A percentile compares a stretch with the other conserved stretches of the same genome.
Conservation (phyloP, 129 eudicot species). For the Scalesia atractyloides region DNA sequence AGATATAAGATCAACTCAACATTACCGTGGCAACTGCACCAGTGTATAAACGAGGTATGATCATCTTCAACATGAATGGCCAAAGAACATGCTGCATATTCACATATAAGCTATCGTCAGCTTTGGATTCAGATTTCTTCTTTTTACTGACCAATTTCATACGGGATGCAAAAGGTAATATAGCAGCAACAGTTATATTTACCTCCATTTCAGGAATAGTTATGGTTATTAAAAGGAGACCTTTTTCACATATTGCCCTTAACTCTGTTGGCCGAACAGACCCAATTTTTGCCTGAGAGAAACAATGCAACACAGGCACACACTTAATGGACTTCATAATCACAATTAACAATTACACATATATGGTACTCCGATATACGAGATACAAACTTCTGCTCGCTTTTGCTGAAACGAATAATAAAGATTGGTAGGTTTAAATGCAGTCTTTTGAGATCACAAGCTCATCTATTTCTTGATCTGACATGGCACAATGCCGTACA, state of each 20-base stretch:
- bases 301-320: slow-evolving; percentile 1
- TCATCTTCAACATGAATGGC: slow-evolving; percentile 98
- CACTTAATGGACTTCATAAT: slow-evolving; percentile 12
- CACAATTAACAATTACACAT: not conserved
- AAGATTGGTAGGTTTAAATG: slow-evolving; percentile 41
- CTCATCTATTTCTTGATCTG: slow-evolving; percentile 61
- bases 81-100: slow-evolving; percentile 86
- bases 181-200: slow-evolving; percentile 18
- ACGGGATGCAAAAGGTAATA: slow-evolving; percentile 7
- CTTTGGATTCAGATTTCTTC: not conserved
- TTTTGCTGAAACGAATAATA: slow-evolving; percentile 61
- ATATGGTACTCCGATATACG: not conserved
- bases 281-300: slow-evolving; percentile 62
- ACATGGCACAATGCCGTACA: slow-evolving; percentile 81
- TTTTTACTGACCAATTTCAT: not conserved
- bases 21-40: slow-evolving; percentile 97
- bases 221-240: slow-evolving; percentile 86
- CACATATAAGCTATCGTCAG: slow-evolving; percentile 19
- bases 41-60: slow-evolving; percentile 80
- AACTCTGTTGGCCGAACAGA: slow-evolving; percentile 70
- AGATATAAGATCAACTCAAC: slow-evolving; percentile 8
- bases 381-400: slow-evolving; percentile 71
- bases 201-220: slow-evolving; percentile 99
- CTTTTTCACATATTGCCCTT: slow-evolving; percentile 83
- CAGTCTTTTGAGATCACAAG: slow-evolving; percentile 55